A percentile compares a stretch with the other conserved stretches of the same genome.
phyloP scores from a whole-genome alignment of 208 protist species.

The Wallacemonas sp. region DNA sequence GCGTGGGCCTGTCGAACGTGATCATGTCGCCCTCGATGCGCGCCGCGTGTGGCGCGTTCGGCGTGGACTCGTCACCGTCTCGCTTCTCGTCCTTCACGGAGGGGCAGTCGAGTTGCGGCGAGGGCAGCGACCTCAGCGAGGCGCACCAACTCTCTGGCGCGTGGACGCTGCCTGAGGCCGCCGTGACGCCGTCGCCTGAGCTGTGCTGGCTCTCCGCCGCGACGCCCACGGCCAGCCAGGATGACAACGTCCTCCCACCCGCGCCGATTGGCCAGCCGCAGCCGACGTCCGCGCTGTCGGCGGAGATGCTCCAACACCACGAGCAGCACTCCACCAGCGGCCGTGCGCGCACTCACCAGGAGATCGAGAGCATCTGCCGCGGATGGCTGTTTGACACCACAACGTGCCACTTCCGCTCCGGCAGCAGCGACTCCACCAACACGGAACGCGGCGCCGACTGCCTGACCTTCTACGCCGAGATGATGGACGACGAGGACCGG shows the following conservation, averaged over 20 bases:
- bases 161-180: background rate
- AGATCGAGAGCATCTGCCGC: constrained; percentile 14
- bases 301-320: constrained; percentile 10
- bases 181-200: background rate
- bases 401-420: constrained; percentile 5
- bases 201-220: constrained; percentile 9
- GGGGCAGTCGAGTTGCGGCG: constrained; percentile 18
- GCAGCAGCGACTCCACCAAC: constrained; percentile 5
- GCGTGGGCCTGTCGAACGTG: background rate
- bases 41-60: background rate
- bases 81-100: constrained; percentile 19
- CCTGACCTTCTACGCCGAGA: constrained; percentile 7
- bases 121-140: background rate
- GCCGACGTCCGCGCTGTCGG: constrained; percentile 5
- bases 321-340: constrained; percentile 1
- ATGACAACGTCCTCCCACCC: no score
- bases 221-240: background rate
- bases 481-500: constrained; percentile 8
- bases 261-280: no score
- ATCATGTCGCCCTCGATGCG: background rate
- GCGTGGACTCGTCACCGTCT: constrained; percentile 1
- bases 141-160: background rate
- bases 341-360: constrained; percentile 10
- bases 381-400: constrained; percentile 11
- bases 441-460: background rate